Conservation (phyloP, 1,284 basidiomycete species). For the Boletus sp. region DNA sequence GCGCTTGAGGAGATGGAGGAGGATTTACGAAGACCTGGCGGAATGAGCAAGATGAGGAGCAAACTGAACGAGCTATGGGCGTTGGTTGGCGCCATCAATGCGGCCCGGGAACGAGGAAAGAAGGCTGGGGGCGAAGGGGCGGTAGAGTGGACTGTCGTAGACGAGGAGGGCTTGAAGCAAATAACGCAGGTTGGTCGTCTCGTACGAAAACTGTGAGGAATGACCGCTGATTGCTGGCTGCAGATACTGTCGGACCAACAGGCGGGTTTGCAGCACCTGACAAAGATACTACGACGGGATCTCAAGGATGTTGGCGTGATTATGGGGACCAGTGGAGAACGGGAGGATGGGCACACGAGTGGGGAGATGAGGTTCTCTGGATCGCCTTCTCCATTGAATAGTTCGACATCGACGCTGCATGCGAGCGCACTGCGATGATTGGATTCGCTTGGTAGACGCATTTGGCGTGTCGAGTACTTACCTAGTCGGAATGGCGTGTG, state of each 20-base stretch:
- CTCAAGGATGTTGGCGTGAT: constrained; percentile 72
- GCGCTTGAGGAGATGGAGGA: constrained; percentile 74
- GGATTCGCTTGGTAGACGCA: constrained; percentile 3
- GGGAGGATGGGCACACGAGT: constrained; percentile 28
- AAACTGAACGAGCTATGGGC: constrained; percentile 86
- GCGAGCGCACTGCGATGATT: constrained; percentile 35
- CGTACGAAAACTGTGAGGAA: neutral
- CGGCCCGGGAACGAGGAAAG: constrained; percentile 52
- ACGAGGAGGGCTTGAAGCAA: constrained; percentile 76
- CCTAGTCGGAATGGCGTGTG: constrained; percentile 25
- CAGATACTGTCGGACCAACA: constrained; percentile 80
- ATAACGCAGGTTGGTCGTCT: constrained; percentile 60
- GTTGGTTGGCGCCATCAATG: constrained; percentile 72
- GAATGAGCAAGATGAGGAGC: constrained; percentile 60
- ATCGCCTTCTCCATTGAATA: constrained; percentile 27
- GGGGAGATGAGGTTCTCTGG: constrained; percentile 24
- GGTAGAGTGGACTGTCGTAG: constrained; percentile 78
- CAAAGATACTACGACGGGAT: constrained; percentile 65
- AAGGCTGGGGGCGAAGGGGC: constrained; percentile 37
- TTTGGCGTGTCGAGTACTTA: constrained; percentile 11
- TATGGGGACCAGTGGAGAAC: constrained; percentile 45
- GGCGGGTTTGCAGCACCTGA: constrained; percentile 74
- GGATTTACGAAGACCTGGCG: constrained; percentile 53
- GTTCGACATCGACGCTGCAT: constrained; percentile 33
- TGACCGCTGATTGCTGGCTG: constrained; percentile 7